Evolutionary conservation across 331 rosid genomes (phyloP).

Genomic region (Malus hybrid): DNA sequence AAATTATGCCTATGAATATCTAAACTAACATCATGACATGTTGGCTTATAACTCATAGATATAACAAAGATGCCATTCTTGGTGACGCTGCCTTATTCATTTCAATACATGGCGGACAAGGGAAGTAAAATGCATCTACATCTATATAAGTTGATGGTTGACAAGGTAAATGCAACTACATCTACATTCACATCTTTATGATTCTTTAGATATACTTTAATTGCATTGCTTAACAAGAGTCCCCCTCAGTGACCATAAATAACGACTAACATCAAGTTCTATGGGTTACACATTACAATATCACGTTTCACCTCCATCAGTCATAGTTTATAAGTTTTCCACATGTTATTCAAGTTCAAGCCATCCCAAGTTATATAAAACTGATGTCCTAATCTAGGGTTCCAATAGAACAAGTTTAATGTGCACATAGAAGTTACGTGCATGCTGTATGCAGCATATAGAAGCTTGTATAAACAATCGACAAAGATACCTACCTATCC

Average conservation of each 20-base stretch:
- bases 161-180: background rate
- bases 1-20: background rate
- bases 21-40: background rate
- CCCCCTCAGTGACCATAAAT: background rate
- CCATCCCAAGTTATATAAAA: background rate
- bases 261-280: background rate
- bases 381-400: background rate
- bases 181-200: background rate
- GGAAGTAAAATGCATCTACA: background rate
- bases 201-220: no score
- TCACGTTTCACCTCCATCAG: background rate
- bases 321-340: background rate
- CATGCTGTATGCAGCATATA: background rate
- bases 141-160: background rate
- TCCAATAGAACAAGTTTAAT: background rate
- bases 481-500: background rate
- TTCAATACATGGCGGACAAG: background rate
- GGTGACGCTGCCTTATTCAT: background rate
- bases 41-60: background rate
- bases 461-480: background rate
- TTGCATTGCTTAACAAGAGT: background rate
- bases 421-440: background rate
- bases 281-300: background rate
- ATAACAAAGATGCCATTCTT: background rate
- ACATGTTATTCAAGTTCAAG: background rate